Evolutionary conservation across 495 filamentous ascomycete species (phyloP).

Genomic region (Acidiella bohemica): DNA sequence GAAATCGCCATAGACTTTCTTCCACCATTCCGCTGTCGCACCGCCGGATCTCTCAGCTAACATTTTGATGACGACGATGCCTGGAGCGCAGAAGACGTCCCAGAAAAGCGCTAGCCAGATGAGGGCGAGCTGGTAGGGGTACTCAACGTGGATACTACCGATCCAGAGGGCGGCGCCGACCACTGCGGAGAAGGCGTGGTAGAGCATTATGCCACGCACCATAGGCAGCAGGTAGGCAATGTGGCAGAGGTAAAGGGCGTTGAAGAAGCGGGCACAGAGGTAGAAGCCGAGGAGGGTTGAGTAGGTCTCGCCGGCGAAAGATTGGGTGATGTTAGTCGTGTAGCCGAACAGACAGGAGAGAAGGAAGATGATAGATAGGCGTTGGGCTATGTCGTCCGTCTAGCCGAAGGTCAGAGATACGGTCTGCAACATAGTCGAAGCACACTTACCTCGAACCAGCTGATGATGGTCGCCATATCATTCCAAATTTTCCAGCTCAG

Average conservation of each 20-base stretch:
- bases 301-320: conserved; percentile 35
- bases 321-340: conserved; percentile 44
- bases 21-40: too few relatives aligned
- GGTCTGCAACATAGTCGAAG: too few relatives aligned
- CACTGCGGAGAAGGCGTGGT: conserved; percentile 27
- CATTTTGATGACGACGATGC: conserved; percentile 16
- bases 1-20: conserved; percentile 39
- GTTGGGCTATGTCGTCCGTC: conserved; percentile 41
- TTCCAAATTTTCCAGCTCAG: conserved; percentile 49
- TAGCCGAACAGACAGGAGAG: conserved; percentile 43
- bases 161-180: conserved; percentile 40
- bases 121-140: conserved; percentile 30
- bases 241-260: conserved; percentile 30
- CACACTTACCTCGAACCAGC: conserved; percentile 53
- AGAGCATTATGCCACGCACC: conserved; percentile 40
- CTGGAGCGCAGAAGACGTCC: conserved; percentile 31
- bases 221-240: conserved; percentile 38
- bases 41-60: conserved; percentile 21
- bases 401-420: too few relatives aligned
- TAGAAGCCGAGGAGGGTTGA: conserved; percentile 42
- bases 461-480: conserved; percentile 37
- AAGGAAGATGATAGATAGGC: conserved; percentile 40
- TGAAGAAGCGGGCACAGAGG: conserved; percentile 40
- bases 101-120: conserved; percentile 39
- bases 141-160: conserved; percentile 35